phyloP scores from a whole-genome alignment of 495 filamentous ascomycete species.

The Lentithecium fluviatile region DNA sequence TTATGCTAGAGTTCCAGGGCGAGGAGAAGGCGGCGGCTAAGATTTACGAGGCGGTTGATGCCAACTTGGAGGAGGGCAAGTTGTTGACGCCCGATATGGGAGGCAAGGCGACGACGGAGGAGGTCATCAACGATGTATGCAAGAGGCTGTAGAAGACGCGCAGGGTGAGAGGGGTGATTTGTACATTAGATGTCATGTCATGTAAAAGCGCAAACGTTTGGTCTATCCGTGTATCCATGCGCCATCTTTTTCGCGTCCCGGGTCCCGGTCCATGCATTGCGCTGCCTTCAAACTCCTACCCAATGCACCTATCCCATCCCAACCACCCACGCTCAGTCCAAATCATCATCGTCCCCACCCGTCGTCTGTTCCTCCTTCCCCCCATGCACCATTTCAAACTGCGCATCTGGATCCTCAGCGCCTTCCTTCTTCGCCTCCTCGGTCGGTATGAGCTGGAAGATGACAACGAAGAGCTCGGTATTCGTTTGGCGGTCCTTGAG shows the following conservation, averaged over 20 bases:
- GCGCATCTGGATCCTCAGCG: conserved; percentile 14
- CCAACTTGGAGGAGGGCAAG: conserved; percentile 78
- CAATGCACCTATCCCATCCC: background rate
- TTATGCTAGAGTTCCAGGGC: conserved; percentile 94
- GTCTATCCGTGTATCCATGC: background rate
- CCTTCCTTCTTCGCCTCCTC: conserved; percentile 62
- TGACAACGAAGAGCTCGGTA: conserved; percentile 71
- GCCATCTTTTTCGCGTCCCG: too few relatives aligned
- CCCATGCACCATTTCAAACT: conserved; percentile 22
- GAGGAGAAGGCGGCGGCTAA: conserved; percentile 80
- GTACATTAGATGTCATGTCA: conserved; percentile 16
- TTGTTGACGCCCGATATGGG: conserved; percentile 88
- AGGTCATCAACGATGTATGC: conserved; percentile 88
- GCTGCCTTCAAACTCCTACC: background rate
- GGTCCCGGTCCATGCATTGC: background rate
- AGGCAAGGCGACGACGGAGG: conserved; percentile 78
- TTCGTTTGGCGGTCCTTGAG: conserved; percentile 71
- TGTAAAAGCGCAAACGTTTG: conserved; percentile 1
- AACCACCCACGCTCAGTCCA: conserved; percentile 19
- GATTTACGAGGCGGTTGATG: conserved; percentile 92
- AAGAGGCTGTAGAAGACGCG: conserved; percentile 63
- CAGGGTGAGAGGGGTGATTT: background rate
- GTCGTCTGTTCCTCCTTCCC: background rate
- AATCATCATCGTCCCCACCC: conserved; percentile 27
- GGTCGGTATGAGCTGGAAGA: conserved; percentile 69